Evolutionary conservation across 83 land plant species (phyloP), one percentile per base, ranked within the genome.

Genomic region (Diphasiastrum complanatum): DNA sequence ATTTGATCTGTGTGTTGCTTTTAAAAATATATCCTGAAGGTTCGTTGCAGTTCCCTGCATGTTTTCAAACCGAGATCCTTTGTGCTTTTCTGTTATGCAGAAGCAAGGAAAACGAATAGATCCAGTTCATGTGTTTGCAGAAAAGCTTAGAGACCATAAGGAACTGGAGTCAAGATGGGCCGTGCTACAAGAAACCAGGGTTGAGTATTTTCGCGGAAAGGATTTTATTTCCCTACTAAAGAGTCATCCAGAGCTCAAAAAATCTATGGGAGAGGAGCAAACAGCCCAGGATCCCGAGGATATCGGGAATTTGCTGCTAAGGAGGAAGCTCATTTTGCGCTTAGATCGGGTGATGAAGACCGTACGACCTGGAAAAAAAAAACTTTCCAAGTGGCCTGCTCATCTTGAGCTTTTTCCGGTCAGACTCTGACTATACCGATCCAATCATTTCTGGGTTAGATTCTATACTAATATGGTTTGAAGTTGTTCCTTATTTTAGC

Each of bases 201-300:
- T 93, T 45, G 99, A 93, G 69, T 93, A 93, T 54, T 93, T 93
- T 65, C 75, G 96, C 49, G 99, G 99, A 31, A 93, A 93, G 73
- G 99, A 89, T 52, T 83, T 93, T 58, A 72, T 79, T 34, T 64
- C 78, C 33, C 76, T 93, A 65, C 66, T 89, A 62, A 82, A 71
- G 60, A 76, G 67, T 26, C 84, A 89, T 74, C 76, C 80, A 18
- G 99, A 93, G 45, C 65, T 89, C n/a, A 83, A 81, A 66, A 83
- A 89, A 18, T 25, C 81, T 41, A 64, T 89, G 36, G 86, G 77
- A 45, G 46, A 75, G 41, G 85, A 88, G 50, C 71, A 57, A 52
- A 47, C 64, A 1, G 45, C 59, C 10, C 68, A 80, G 40, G 60
- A 81, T 45, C 66, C 65, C 27, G 83, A 86, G 32, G 89, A 83